These are phyloP conservation scores for Syncephalastrum sp. DNA, from an alignment of 371 early-diverging fungal genomes.

Conservation along the genomic window DNA sequence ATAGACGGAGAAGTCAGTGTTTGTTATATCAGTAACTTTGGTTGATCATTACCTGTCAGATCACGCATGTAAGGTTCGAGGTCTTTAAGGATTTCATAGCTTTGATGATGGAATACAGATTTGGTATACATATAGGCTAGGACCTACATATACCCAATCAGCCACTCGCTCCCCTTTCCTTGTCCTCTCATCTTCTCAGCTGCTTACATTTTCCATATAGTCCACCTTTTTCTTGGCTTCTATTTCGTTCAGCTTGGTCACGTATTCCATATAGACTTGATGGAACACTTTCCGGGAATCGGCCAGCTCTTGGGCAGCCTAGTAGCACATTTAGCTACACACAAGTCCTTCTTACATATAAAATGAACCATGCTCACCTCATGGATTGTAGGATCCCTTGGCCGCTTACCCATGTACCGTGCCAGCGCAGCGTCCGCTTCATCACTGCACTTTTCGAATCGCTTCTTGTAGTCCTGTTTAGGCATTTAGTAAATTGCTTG, in stretches of 20 bases:
- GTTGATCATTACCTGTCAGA: slow-evolving; percentile 46
- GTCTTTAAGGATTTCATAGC: slow-evolving; percentile 71
- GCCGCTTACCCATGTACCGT: slow-evolving; percentile 62
- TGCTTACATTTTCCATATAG: slow-evolving; percentile 70
- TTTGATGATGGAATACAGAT: slow-evolving; percentile 75
- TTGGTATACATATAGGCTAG: slow-evolving; percentile 74
- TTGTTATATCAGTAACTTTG: slow-evolving; percentile 2
- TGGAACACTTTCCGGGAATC: slow-evolving; percentile 63
- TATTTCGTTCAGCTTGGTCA: slow-evolving; percentile 62
- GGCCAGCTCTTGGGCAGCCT: slow-evolving; percentile 62
- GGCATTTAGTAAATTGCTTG: slow-evolving; percentile 1
- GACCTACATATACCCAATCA: slow-evolving; percentile 26
- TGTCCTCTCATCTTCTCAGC: background rate
- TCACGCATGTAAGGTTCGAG: slow-evolving; percentile 77
- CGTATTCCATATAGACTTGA: slow-evolving; percentile 65
- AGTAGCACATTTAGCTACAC: slow-evolving; percentile 2
- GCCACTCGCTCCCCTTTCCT: background rate
- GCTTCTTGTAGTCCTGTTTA: slow-evolving; percentile 57
- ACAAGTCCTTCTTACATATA: background rate
- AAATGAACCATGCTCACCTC: slow-evolving; percentile 38
- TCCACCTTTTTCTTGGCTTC: slow-evolving; percentile 71
- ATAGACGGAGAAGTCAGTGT: background rate
- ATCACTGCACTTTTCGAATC: slow-evolving; percentile 66
- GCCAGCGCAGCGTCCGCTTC: slow-evolving; percentile 61
- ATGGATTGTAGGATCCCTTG: slow-evolving; percentile 56